A percentile compares a stretch with the other conserved stretches of the same genome.
Conservation (phyloP, 257 asterid species). For the Sherardia arvensis region DNA sequence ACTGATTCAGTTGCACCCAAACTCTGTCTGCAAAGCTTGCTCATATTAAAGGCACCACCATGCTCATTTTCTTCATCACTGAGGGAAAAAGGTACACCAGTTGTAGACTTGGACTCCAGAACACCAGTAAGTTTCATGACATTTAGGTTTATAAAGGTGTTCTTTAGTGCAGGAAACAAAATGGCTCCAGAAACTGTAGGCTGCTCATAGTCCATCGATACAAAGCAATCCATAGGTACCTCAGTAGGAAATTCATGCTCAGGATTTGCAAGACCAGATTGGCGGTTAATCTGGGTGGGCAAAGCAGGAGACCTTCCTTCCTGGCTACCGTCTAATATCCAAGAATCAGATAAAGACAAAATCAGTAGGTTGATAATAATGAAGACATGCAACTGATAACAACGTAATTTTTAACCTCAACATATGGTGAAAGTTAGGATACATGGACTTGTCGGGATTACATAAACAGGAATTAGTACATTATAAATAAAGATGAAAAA, state of each 20-base stretch:
- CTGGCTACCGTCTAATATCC: constrained; percentile 10
- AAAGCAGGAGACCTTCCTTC: constrained; percentile 11
- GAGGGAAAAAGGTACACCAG: constrained; percentile 15
- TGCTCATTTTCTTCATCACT: constrained; percentile 9
- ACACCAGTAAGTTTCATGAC: constrained; percentile 12
- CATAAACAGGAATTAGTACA: background rate
- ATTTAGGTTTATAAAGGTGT: constrained; percentile 22
- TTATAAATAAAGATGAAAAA: background rate
- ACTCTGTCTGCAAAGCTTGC: constrained; percentile 6
- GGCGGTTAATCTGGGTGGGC: constrained; percentile 13
- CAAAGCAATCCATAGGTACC: constrained; percentile 8
- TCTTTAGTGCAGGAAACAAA: constrained; percentile 23
- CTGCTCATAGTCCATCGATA: constrained; percentile 15
- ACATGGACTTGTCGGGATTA: background rate
- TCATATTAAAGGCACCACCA: background rate
- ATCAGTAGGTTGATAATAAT: constrained; percentile 1
- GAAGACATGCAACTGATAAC: background rate
- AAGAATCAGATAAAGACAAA: background rate
- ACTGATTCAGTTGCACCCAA: constrained; percentile 8
- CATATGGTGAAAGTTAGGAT: background rate
- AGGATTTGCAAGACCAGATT: constrained; percentile 12
- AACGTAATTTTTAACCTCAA: constrained; percentile 3
- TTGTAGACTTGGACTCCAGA: constrained; percentile 13
- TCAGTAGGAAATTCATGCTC: constrained; percentile 14
- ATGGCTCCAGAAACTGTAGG: constrained; percentile 11